phyloP scores from a whole-genome alignment of 2,329 filamentous ascomycete species.

The Aspergillus fischeri region DNA sequence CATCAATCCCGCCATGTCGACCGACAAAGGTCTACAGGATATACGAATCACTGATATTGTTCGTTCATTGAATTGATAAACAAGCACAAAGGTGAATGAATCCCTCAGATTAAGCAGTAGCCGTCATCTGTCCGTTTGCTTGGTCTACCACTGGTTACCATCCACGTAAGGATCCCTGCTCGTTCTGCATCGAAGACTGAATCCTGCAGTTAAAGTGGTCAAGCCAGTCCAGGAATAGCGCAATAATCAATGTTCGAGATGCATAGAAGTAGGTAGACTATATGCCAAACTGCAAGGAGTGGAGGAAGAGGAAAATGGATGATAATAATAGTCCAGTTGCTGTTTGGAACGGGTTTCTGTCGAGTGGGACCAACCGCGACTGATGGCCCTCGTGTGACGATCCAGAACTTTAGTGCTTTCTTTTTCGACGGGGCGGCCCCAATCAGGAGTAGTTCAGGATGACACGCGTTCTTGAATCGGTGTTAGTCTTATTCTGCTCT shows the following conservation, averaged over 20 bases:
- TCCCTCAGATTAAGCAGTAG: neutral
- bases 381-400: conserved; percentile 1
- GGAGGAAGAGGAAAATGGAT: neutral
- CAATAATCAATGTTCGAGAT: conserved; percentile 5
- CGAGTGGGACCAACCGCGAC: neutral
- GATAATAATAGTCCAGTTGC: neutral
- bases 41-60: neutral
- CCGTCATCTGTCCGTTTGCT: neutral
- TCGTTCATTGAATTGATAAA: conserved; percentile 10
- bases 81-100: neutral
- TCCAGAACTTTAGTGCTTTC: neutral
- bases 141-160: neutral
- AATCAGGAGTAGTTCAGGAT: conserved; percentile 1
- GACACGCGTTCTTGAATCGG: conserved; percentile 4
- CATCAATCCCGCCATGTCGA: conserved; percentile 36
- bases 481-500: neutral
- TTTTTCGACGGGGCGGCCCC: neutral
- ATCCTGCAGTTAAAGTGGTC: too few relatives aligned
- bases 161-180: neutral
- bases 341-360: neutral
- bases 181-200: neutral
- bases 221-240: too few relatives aligned
- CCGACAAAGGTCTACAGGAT: conserved; percentile 45
- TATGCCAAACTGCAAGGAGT: neutral
- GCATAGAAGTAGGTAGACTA: neutral